A percentile compares a stretch with the other conserved stretches of the same genome.
These are phyloP conservation scores for Tricholoma sp. DNA, from an alignment of 768 basidiomycete species.

Conservation along the genomic window DNA sequence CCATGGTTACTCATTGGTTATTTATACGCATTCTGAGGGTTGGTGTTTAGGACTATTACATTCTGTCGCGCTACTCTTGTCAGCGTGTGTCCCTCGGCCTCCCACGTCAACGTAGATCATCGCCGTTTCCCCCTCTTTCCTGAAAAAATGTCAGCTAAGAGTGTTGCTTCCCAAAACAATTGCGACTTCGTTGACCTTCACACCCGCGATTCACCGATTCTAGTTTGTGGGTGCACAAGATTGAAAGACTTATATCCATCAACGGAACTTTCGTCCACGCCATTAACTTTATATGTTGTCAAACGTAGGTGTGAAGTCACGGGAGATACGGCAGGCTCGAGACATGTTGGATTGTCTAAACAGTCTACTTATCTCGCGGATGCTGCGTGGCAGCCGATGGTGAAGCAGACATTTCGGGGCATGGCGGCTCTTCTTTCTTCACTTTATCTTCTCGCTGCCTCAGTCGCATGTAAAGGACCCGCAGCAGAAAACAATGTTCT, in stretches of 20 bases:
- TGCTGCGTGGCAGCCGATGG: conserved; percentile 19
- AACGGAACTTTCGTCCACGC: not conserved
- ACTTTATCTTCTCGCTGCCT: conserved; percentile 20
- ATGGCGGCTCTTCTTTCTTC: conserved; percentile 26
- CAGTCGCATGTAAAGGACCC: conserved; percentile 13
- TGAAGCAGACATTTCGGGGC: conserved; percentile 21
- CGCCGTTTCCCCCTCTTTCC: conserved; percentile 14
- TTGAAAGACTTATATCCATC: conserved; percentile 13
- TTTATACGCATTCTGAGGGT: not conserved
- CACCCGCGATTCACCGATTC: conserved; percentile 17
- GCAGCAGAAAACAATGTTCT: conserved; percentile 16
- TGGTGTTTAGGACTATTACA: conserved; percentile 12
- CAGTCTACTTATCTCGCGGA: conserved; percentile 16
- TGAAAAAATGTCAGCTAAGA: not conserved
- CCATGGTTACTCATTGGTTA: not conserved
- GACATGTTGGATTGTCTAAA: conserved; percentile 11
- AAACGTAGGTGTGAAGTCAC: conserved; percentile 6
- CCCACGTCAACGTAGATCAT: conserved; percentile 12
- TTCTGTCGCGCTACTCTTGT: conserved; percentile 21
- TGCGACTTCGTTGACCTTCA: conserved; percentile 21
- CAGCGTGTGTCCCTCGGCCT: conserved; percentile 19
- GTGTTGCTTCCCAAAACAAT: not conserved
- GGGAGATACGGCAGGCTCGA: not conserved
- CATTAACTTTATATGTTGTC: conserved; percentile 17
- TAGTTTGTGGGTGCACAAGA: conserved; percentile 19